Evolutionary conservation across 441 rosid genomes (phyloP).

Genomic region (Heliophila coronopifolia): DNA sequence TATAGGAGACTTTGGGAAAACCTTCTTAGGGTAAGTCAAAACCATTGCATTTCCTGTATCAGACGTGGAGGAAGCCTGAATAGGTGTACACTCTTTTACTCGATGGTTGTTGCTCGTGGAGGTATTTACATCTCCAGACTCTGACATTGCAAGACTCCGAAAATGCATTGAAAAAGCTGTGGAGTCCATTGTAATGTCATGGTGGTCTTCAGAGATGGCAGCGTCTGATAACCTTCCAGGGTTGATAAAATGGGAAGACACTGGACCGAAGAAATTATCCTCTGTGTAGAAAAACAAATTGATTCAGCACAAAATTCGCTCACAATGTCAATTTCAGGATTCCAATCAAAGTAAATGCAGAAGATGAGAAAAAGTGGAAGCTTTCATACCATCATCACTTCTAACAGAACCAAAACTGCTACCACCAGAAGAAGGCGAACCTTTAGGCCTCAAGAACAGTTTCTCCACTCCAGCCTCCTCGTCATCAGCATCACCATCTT

Average conservation of each 20-base stretch:
- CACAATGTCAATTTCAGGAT: constrained; percentile 2
- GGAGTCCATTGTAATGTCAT: constrained; percentile 89
- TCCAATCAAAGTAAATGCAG: not conserved
- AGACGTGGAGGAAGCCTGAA: constrained; percentile 32
- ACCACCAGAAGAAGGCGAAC: constrained; percentile 72
- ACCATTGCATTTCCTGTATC: constrained; percentile 59
- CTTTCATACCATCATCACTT: constrained; percentile 59
- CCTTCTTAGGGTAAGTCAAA: constrained; percentile 50
- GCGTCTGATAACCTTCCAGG: constrained; percentile 62
- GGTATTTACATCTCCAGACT: constrained; percentile 53
- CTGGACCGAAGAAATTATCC: constrained; percentile 82
- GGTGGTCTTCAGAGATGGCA: constrained; percentile 60
- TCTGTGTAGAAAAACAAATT: constrained; percentile 34
- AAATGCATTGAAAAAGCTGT: constrained; percentile 90
- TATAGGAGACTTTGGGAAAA: constrained; percentile 26
- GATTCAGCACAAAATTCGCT: constrained; percentile 18
- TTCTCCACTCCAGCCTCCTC: constrained; percentile 29
- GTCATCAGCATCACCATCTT: constrained; percentile 39
- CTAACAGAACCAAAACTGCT: constrained; percentile 59
- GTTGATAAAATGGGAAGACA: constrained; percentile 71
- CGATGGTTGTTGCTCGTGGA: constrained; percentile 30
- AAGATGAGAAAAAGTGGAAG: not conserved
- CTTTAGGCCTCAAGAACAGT: constrained; percentile 49
- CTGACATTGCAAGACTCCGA: constrained; percentile 69
- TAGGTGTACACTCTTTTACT: constrained; percentile 56